Conservation (phyloP, 108 stramenopile species). For the Cafeteria roenbergensis region DNA sequence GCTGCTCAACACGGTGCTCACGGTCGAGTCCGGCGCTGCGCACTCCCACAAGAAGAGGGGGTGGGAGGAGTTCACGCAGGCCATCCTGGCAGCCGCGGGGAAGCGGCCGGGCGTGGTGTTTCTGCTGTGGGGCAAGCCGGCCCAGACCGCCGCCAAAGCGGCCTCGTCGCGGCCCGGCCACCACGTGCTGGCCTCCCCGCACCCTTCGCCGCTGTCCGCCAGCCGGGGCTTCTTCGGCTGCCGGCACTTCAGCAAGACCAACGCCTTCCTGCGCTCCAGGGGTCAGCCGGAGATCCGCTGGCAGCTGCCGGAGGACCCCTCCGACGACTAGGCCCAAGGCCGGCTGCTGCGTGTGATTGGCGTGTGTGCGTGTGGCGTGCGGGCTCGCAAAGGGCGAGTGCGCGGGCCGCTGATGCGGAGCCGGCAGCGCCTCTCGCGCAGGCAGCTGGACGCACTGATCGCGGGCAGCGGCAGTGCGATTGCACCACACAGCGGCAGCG, state of each 20-base stretch:
- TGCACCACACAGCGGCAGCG: too few relatives aligned
- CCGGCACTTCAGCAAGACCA: conserved; percentile 70
- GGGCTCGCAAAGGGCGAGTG: too few relatives aligned
- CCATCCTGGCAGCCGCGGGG: conserved; percentile 56
- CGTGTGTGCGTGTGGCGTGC: too few relatives aligned
- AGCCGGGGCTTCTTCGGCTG: conserved; percentile 70
- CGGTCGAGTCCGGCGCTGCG: conserved; percentile 65
- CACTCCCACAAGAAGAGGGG: conserved; percentile 76
- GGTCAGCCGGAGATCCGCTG: conserved; percentile 68
- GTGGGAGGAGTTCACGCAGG: conserved; percentile 93
- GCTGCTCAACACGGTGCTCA: conserved; percentile 81
- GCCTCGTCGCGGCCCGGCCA: conserved; percentile 15
- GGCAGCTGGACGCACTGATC: too few relatives aligned
- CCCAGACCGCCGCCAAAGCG: conserved; percentile 42
- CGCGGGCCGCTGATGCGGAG: too few relatives aligned
- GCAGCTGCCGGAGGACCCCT: too few relatives aligned
- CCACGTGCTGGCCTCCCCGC: conserved; percentile 33
- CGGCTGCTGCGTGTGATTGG: too few relatives aligned
- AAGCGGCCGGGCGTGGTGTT: conserved; percentile 66
- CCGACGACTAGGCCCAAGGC: too few relatives aligned
- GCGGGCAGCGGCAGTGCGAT: too few relatives aligned
- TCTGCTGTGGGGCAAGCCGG: conserved; percentile 92
- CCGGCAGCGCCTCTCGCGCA: too few relatives aligned
- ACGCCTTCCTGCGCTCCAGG: conserved; percentile 57
- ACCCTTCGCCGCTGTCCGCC: conserved; percentile 44